Percentiles rank a stretch among this genome's conserved stretches.
Conservation (phyloP, 192 early-diverging fungal genomes). For the Chytriomyces confervae region DNA sequence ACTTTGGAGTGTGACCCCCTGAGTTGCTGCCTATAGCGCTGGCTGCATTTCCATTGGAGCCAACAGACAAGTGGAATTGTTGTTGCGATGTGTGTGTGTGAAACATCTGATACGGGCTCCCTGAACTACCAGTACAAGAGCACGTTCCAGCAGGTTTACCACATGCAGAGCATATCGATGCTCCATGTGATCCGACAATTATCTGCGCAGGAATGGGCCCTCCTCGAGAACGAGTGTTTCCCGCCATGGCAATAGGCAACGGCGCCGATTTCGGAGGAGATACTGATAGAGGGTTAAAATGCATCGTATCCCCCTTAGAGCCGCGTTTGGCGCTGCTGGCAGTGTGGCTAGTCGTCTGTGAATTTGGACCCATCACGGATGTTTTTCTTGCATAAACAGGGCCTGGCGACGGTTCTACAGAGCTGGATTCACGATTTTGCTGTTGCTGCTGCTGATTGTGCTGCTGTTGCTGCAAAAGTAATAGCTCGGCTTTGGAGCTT, state of each 20-base stretch:
- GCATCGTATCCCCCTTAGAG: neutral
- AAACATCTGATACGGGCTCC: conserved; percentile 4
- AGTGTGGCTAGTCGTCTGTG: neutral
- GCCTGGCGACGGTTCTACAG: conserved; percentile 27
- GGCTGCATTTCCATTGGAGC: too few relatives aligned
- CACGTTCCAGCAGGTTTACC: conserved; percentile 19
- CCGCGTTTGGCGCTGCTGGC: conserved; percentile 1
- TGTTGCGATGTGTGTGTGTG: neutral
- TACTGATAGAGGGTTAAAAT: neutral
- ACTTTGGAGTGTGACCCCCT: neutral
- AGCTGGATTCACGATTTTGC: conserved; percentile 22
- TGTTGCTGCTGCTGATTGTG: neutral
- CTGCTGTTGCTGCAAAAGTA: too few relatives aligned
- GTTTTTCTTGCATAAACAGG: neutral
- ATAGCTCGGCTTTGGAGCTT: neutral
- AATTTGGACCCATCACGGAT: neutral
- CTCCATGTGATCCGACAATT: conserved; percentile 20
- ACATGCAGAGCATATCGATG: conserved; percentile 10
- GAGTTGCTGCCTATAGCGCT: neutral
- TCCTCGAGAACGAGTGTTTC: too few relatives aligned
- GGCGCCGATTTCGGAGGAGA: neutral
- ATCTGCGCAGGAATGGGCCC: neutral
- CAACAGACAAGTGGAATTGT: too few relatives aligned
- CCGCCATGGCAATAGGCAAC: neutral
- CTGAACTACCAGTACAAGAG: neutral